Base-by-base conservation (phyloP, 257 asterid species). In the Rhazya stricta region DNA sequence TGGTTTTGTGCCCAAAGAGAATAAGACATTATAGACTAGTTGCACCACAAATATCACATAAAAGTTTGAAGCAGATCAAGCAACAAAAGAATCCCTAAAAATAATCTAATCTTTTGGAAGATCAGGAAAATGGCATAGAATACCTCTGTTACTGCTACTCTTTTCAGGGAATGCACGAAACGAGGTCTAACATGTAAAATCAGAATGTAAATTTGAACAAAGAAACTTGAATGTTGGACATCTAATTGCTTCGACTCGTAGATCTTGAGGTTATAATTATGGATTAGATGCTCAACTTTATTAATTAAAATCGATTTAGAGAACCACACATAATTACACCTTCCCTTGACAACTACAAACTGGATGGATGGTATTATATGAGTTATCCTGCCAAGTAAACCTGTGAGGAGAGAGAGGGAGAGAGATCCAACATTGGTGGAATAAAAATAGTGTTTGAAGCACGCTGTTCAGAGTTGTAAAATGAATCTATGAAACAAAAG, bases 361-460 rank as follows among this genome's bases (percentile, higher is more conserved):
- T 60, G 39, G 9, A 29, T 16, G 39, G 13, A 39, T n/a, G n/a
- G n/a, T n/a, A n/a, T n/a, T 2, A 29, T 60, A 60, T 60, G 19
- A 30, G 13, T 43, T 43, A 43, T 43, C 48, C 48, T 1, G 48
- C 48, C 2, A 43, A 10, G 37, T 9, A 56, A 48, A 48, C 53
- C 2, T 12, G 16, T 11, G 4, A n/a, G 27, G 25, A 15, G 54
- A 29, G 46, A 36, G 45, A 11, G 48, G 34, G 15, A 57, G 58
- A 42, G 23, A 23, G 63, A 77, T 77, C 80, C 80, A 77, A 77
- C 72, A 58, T 77, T 70, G 71, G 58, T 69, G 80, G 76, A 77
- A 77, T 77, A 69, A 46, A n/a, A 58, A 43, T 42, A 43, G 57
- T 29, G 29, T 4, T 39, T 12, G 48, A 7, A 42, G 11, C 60